Evolutionary conservation across 192 early-diverging fungal species (phyloP).

Genomic region (Gamsiella multidivaricata): DNA sequence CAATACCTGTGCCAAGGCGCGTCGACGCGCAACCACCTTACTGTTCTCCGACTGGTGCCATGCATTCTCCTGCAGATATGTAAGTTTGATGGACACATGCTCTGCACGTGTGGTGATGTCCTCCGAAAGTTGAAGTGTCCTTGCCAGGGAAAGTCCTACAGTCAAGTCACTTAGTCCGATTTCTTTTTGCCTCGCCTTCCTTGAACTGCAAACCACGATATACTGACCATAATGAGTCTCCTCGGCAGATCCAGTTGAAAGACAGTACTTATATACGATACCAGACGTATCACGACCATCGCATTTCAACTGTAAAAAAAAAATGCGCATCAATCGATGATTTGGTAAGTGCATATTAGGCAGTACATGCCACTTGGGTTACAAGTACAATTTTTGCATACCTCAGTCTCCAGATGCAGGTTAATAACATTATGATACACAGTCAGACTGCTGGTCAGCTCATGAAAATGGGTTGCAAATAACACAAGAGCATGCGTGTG

Average conservation of each 20-base stretch:
- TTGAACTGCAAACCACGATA: background rate
- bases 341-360: background rate
- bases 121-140: slow-evolving; percentile 40
- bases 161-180: background rate
- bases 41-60: slow-evolving; percentile 24
- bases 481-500: slow-evolving; percentile 68
- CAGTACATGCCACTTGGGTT: slow-evolving; percentile 2
- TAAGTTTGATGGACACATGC: slow-evolving; percentile 42
- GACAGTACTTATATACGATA: slow-evolving; percentile 59
- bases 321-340: background rate
- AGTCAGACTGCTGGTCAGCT: slow-evolving; percentile 65
- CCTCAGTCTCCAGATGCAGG: slow-evolving; percentile 64
- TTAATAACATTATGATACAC: slow-evolving; percentile 69
- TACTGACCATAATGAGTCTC: slow-evolving; percentile 59
- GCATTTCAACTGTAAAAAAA: slow-evolving; percentile 8
- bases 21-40: slow-evolving; percentile 25
- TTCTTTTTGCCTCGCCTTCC: background rate
- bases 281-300: slow-evolving; percentile 11
- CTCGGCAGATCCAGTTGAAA: slow-evolving; percentile 58
- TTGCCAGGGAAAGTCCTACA: slow-evolving; percentile 60
- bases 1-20: slow-evolving; percentile 21
- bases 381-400: slow-evolving; percentile 13
- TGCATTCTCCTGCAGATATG: slow-evolving; percentile 37
- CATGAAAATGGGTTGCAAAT: slow-evolving; percentile 85
- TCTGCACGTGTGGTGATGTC: slow-evolving; percentile 46